Evolutionary conservation across 2,329 filamentous ascomycete species (phyloP), one percentile per base, ranked within the genome.

Genomic region (Penicillium griseofulvum): DNA sequence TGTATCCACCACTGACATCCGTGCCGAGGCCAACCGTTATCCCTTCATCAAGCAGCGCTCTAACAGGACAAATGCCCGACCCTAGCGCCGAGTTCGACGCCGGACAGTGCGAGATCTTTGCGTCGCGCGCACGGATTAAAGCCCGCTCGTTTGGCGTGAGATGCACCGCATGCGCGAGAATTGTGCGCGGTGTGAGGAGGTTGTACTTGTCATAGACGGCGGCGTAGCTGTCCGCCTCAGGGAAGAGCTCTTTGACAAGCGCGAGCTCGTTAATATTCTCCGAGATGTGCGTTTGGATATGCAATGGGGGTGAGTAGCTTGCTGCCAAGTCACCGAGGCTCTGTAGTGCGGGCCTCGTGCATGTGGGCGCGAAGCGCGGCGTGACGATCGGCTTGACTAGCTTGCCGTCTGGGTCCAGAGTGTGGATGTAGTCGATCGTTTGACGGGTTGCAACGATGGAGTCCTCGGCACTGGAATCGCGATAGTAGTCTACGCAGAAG

Each of bases 1-100:
- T 89, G 71, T 93, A 97, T 0, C 94, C 94, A 3, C 93, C 94
- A 64, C 85, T 89, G 55, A 97, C 86, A 71, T 99, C 94, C 0
- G 93, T 97, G 0, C 94, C 94, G 0, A 99, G 76, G 0, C 94
- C 93, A 6, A 97, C 86, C 0, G 83, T 85, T 43, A 97, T 81
- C 0, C 90, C 91, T 49, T 82, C 81, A 22, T 91, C 82, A 49
- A 96, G 79, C 63, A 96, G 71, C 73, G 83, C 83, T 17, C 93
- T 81, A 2, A 99, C 87, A 4, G 84, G 85, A 9, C 90, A 89
- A 46, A 87, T 82, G 0, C 94, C 94, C 29, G 86, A 90, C 1
- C 90, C 90, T 46, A 99, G 80, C 0, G 89, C 86, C 6, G 85
- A 87, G 74, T 99, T 99, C 0, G 63, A 65, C 4, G 88, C 89